Conservation (phyloP, 2,329 filamentous ascomycete species). For the Rutstroemia sp. region DNA sequence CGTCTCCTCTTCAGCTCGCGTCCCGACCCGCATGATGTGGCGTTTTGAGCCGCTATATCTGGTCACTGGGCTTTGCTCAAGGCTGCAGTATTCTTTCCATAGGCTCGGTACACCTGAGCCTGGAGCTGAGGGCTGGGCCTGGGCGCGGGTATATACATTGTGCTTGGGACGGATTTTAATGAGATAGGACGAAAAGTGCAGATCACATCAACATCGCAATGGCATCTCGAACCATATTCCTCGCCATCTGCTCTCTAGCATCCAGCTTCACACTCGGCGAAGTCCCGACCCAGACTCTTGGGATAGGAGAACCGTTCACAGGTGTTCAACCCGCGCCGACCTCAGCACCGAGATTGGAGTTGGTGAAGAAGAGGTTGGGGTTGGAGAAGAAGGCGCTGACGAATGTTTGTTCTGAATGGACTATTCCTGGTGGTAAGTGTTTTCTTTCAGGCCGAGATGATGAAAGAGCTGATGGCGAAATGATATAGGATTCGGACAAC, state of each 20-base stretch:
- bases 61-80: too few species aligned
- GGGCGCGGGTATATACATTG: too few species aligned
- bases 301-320: constrained; percentile 9
- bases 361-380: constrained; percentile 18
- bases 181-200: too few species aligned
- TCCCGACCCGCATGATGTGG: too few species aligned
- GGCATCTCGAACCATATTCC: too few species aligned
- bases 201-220: too few species aligned
- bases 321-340: constrained; percentile 11
- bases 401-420: constrained; percentile 22
- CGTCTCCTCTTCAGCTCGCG: too few species aligned
- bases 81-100: too few species aligned
- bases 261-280: constrained; percentile 4
- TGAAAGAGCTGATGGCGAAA: neutral
- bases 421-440: constrained; percentile 16
- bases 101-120: too few species aligned
- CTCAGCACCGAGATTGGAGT: constrained; percentile 15
- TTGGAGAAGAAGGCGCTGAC: constrained; percentile 12
- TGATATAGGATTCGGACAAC: constrained; percentile 14
- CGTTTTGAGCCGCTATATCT: too few species aligned
- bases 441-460: neutral
- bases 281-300: constrained; percentile 15
- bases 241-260: neutral
- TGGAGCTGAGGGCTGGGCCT: too few species aligned
- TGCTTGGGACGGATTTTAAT: too few species aligned